Conservation (phyloP, 2,329 filamentous ascomycete genomes). For the Gaeumannomyces tritici region DNA sequence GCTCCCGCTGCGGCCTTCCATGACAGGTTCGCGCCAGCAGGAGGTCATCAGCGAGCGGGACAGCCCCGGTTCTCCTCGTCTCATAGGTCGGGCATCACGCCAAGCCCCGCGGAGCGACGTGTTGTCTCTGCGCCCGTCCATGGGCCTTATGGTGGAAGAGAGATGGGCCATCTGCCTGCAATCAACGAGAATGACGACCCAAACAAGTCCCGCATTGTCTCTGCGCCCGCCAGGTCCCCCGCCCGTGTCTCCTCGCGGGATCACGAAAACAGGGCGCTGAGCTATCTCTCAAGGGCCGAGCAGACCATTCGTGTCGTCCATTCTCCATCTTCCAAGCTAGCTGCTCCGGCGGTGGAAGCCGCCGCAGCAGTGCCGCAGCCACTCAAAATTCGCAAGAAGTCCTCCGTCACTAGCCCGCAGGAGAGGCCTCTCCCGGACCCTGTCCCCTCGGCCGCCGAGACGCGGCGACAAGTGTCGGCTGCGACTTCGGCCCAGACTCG, state of each 20-base stretch:
- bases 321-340: slow-evolving; percentile 29
- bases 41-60: neutral
- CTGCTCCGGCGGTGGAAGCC: slow-evolving; percentile 18
- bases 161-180: slow-evolving; percentile 30
- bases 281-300: slow-evolving; percentile 35
- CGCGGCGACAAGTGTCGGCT: neutral
- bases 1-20: neutral
- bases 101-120: slow-evolving; percentile 27
- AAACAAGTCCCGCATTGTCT: slow-evolving; percentile 33
- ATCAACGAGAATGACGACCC: slow-evolving; percentile 31
- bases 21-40: neutral
- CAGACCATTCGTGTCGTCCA: slow-evolving; percentile 47
- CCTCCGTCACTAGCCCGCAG: neutral
- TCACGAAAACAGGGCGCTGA: slow-evolving; percentile 22
- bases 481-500: neutral
- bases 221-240: slow-evolving; percentile 28
- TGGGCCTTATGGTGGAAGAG: slow-evolving; percentile 25
- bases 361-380: slow-evolving; percentile 23
- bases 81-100: slow-evolving; percentile 1
- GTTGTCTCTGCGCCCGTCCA: slow-evolving; percentile 42
- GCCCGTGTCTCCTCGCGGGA: slow-evolving; percentile 7
- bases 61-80: neutral
- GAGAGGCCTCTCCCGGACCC: neutral
- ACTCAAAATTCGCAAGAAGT: slow-evolving; percentile 32
- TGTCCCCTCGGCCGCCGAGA: neutral